Conservation (phyloP, 2,329 filamentous ascomycete genomes). For the Pestalotiopsis sp. region DNA sequence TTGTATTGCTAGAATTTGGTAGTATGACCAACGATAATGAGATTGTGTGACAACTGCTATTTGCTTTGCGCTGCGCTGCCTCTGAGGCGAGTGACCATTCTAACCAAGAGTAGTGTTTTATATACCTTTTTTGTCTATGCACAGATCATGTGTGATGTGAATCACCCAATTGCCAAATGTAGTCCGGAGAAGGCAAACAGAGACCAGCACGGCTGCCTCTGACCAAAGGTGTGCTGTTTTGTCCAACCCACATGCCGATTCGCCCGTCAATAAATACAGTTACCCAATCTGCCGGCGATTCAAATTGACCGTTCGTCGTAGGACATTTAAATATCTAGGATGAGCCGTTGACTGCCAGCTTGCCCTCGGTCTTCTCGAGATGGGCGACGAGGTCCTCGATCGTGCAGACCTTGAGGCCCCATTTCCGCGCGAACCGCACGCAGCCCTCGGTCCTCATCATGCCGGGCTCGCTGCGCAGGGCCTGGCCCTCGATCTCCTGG, state of each 20-base stretch:
- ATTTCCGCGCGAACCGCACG: constrained; percentile 83
- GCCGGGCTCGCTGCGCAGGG: constrained; percentile 68
- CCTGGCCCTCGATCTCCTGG: constrained; percentile 67
- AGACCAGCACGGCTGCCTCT: not conserved
- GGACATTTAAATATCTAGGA: constrained; percentile 13
- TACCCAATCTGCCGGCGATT: not conserved
- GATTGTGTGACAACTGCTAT: not conserved
- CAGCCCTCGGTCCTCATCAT: constrained; percentile 94
- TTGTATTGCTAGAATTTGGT: not conserved
- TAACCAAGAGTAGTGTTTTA: not conserved
- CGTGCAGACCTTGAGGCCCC: constrained; percentile 91
- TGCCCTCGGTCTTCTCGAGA: constrained; percentile 75
- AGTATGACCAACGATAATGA: not conserved
- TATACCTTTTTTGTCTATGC: not conserved
- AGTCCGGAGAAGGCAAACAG: not conserved
- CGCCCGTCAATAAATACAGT: not conserved
- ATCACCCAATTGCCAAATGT: not conserved
- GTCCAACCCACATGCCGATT: not conserved
- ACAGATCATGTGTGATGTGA: not conserved
- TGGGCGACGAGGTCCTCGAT: constrained; percentile 88
- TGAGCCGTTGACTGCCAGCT: constrained; percentile 48
- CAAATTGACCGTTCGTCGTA: no score
- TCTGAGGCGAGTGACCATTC: not conserved
- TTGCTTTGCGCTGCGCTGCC: not conserved
- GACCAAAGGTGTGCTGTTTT: not conserved